Base-by-base conservation (phyloP, 2,329 filamentous ascomycete genomes). In the Cladosporium sp. region DNA sequence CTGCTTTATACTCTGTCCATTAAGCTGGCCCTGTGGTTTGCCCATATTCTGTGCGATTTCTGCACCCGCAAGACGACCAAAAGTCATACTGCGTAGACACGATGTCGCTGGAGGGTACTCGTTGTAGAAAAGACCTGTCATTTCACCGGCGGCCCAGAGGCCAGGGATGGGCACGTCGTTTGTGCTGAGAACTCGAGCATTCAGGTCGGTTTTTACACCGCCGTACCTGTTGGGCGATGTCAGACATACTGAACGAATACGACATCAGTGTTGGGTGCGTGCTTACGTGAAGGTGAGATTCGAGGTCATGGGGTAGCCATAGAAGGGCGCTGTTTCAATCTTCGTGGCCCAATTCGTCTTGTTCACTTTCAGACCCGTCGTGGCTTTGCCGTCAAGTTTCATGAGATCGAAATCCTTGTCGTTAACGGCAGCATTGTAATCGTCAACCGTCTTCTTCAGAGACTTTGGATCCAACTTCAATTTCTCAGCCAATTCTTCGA, bases 331-430 rank as follows among this genome's bases (percentile, higher is more conserved):
- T 36, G 62, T 66, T 15, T 56, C 57, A 42, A 71, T 70, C 15
- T 64, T 66, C 30, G 64, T 64, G n/a, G 69, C 69, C 69, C 69
- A 72, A 30, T 71, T 72, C 1, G 63, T 67, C 57, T 71, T 69
- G 47, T 69, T 65, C 2, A 65, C 64, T 18, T 54, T 59, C 4
- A 72, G 57, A 3, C 68, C 69, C 2, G 53, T 65, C 0, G 68
- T 71, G 1, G 65, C 60, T 52, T 72, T 72, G 4, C 67, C 67
- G 46, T 71, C 68, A 5, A 72, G 61, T 52, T 66, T 67, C 68
- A 72, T 69, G 20, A 72, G 56, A 50, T 72, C 62, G 51, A 72
- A 73, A 7, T 60, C 58, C 38, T 66, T 70, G 46, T 70, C 64
- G 47, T 69, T 65, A 50, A 68, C 66, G 8, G 69, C 66, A 15